These are phyloP conservation scores for Septoria petroselini DNA, from an alignment of 2,329 filamentous ascomycete genomes.

Conservation along the genomic window DNA sequence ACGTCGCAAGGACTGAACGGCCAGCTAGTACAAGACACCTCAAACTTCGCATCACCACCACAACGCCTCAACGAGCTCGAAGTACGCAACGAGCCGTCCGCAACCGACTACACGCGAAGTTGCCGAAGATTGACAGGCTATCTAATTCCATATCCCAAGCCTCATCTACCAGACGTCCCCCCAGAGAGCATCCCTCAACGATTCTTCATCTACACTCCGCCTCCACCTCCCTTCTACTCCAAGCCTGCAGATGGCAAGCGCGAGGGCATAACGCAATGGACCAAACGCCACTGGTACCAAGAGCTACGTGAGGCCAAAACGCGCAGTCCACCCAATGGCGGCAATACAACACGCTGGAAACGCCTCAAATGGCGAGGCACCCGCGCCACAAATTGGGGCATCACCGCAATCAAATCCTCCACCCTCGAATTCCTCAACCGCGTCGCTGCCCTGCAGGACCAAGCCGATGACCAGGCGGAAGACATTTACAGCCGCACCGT, in stretches of 20 bases:
- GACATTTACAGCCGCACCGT: slow-evolving; percentile 39
- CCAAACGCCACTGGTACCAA: slow-evolving; percentile 48
- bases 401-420: slow-evolving; percentile 42
- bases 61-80: slow-evolving; percentile 5
- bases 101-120: slow-evolving; percentile 43
- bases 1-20: slow-evolving; percentile 7
- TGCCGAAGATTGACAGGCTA: slow-evolving; percentile 46
- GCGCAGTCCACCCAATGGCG: slow-evolving; percentile 37
- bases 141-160: slow-evolving; percentile 47
- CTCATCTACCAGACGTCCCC: slow-evolving; percentile 31
- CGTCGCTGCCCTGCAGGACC: slow-evolving; percentile 29
- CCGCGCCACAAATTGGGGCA: slow-evolving; percentile 42
- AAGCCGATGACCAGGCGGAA: slow-evolving; percentile 31
- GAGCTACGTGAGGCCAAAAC: slow-evolving; percentile 45
- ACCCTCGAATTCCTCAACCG: slow-evolving; percentile 48
- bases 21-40: slow-evolving; percentile 2
- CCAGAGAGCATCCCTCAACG: slow-evolving; percentile 39
- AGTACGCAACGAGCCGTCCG: slow-evolving; percentile 20
- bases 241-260: slow-evolving; percentile 42
- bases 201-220: slow-evolving; percentile 48
- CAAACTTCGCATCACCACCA: slow-evolving; percentile 4
- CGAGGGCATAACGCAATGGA: slow-evolving; percentile 44
- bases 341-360: slow-evolving; percentile 41
- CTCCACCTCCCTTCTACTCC: slow-evolving; percentile 41
- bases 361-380: slow-evolving; percentile 45